Base-by-base conservation (phyloP, 441 rosid genomes). In the Croton laevigatus region DNA sequence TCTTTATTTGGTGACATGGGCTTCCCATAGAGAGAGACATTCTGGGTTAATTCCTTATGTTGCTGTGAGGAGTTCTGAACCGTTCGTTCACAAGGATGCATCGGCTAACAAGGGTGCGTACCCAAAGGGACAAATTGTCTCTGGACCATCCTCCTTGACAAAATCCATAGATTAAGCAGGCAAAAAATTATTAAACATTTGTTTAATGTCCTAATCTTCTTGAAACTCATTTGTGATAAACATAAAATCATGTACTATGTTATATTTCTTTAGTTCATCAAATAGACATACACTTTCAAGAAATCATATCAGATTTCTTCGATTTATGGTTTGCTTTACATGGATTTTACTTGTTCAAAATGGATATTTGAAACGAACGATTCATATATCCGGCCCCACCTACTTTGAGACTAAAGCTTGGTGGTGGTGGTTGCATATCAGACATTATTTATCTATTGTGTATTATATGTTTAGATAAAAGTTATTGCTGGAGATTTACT, bases 1-100 rank as follows among this genome's bases (percentile, higher is more conserved):
- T 44, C 94, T 95, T 37, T 95, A 95, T 78, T 63, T 84, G 84
- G 98, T 95, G 71, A 93, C 98, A 36, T 93, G 98, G 99, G 98
- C 94, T 42, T 89, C 98, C 8, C 82, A 85, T 70, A 76, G 84
- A 73, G 99, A 88, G 59, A 80, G 68, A 44, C 86, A 81, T 14
- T 36, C 62, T 0, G 83, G 70, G 68, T 64, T 75, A 2, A 65
- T 78, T 65, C 75, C 91, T 53, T 81, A 82, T 46, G 75, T 75
- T 5, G 8, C 62, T 13, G 13, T 59, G 2, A 82, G 82, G 69
- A 27, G 67, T 27, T 71, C 86, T 1, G 90, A 90, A 60, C 85
- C 93, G 4, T 74, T 85, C 65, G 73, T 84, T 71, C 89, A 77
- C 79, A 87, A 69, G 73, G 89, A 86, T 62, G 79, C 80, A 16